Percentiles rank a stretch among this genome's conserved stretches.
Evolutionary conservation across 345 rosid species (phyloP).

Genomic region (Psidium guajava): DNA sequence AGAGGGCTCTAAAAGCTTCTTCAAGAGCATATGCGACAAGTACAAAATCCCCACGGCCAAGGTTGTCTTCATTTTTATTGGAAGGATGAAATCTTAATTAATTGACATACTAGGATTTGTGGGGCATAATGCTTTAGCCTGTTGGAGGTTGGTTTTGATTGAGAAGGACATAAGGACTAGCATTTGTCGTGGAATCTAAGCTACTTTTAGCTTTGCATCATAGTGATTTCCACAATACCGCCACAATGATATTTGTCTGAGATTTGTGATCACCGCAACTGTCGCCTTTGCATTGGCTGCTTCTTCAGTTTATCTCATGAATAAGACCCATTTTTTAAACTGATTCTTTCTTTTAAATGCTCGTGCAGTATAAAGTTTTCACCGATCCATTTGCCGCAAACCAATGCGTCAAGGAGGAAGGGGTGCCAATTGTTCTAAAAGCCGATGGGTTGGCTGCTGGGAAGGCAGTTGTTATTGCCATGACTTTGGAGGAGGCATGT

Average conservation of each 20-base stretch:
- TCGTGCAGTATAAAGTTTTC: slow-evolving; percentile 58
- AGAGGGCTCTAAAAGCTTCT: too few relatives aligned
- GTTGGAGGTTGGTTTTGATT: not conserved
- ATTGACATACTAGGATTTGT: too few relatives aligned
- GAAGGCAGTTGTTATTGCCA: slow-evolving; percentile 80
- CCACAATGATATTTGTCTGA: not conserved
- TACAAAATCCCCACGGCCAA: too few relatives aligned
- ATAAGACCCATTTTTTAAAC: not conserved
- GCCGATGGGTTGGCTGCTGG: slow-evolving; percentile 98
- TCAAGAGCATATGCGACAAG: too few relatives aligned
- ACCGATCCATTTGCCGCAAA: slow-evolving; percentile 56
- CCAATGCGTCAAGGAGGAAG: slow-evolving; percentile 60
- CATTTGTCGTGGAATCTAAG: not conserved
- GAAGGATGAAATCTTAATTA: not conserved
- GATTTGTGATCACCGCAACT: not conserved
- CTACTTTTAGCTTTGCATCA: too few relatives aligned
- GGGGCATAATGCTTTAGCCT: not conserved
- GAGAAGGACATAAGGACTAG: too few relatives aligned
- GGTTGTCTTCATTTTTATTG: not conserved
- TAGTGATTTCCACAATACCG: too few relatives aligned
- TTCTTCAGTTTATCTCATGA: not conserved
- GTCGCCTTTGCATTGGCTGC: too few relatives aligned
- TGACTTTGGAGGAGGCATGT: slow-evolving; percentile 65
- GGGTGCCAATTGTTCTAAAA: slow-evolving; percentile 71
- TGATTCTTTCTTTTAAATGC: not conserved